phyloP scores from a whole-genome alignment of 2,329 filamentous ascomycete species.

The Aspergillus sp. region DNA sequence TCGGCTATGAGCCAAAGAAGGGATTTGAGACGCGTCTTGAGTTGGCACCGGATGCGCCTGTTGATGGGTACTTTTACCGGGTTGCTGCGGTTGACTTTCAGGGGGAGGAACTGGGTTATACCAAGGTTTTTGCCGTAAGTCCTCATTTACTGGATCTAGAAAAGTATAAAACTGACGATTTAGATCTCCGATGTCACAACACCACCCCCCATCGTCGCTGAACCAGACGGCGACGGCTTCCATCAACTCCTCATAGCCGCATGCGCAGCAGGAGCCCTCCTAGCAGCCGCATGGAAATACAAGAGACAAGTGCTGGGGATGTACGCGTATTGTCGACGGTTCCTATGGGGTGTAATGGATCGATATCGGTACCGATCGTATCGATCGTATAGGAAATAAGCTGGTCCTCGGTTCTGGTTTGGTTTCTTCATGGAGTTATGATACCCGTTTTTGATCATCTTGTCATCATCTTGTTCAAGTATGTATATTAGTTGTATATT shows the following conservation, averaged over 20 bases:
- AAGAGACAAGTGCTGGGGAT: background rate
- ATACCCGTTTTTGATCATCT: no score
- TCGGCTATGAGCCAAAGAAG: conserved; percentile 10
- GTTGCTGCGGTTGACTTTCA: conserved; percentile 14
- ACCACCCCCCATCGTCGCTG: background rate
- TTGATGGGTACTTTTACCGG: conserved; percentile 12
- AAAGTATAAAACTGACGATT: background rate
- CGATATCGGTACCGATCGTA: background rate
- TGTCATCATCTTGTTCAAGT: no score
- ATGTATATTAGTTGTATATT: no score
- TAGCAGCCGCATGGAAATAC: conserved; percentile 5
- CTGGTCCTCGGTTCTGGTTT: no score
- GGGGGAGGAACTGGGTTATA: conserved; percentile 15
- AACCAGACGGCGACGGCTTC: background rate
- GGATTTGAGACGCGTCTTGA: conserved; percentile 18
- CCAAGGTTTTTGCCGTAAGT: conserved; percentile 7
- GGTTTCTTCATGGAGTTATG: no score
- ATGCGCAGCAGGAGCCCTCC: conserved; percentile 3
- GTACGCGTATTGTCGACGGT: background rate
- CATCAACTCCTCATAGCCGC: conserved; percentile 5
- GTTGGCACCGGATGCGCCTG: conserved; percentile 4
- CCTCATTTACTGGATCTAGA: background rate
- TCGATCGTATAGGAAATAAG: no score
- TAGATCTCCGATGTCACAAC: background rate
- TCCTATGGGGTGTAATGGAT: background rate